These are phyloP conservation scores for Emydomyces testavorans DNA, from an alignment of 2,329 filamentous ascomycete genomes.

Conservation along the genomic window DNA sequence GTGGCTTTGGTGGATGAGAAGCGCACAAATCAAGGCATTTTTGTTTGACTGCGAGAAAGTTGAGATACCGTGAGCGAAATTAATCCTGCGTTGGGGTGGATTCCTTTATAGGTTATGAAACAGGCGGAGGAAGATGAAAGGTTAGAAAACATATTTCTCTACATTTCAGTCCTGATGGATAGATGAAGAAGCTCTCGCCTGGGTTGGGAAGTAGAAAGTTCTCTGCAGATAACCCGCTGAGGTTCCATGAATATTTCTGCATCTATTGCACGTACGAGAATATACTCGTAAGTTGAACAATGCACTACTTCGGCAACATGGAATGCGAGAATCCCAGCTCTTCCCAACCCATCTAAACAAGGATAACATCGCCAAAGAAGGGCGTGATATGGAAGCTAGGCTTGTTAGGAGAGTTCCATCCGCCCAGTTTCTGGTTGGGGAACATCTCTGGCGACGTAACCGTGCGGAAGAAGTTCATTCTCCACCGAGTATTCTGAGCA, in stretches of 20 bases:
- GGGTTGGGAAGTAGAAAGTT: too few relatives aligned
- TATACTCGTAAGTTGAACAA: too few relatives aligned
- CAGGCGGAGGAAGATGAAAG: too few relatives aligned
- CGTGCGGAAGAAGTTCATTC: slow-evolving; percentile 45
- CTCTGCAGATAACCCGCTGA: too few relatives aligned
- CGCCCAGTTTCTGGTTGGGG: slow-evolving; percentile 26
- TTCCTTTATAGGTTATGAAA: not conserved
- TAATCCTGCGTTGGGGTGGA: not conserved
- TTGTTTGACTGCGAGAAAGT: slow-evolving; percentile 1
- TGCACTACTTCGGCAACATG: not conserved
- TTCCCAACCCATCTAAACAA: slow-evolving; percentile 22
- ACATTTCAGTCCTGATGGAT: too few relatives aligned
- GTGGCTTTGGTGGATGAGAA: slow-evolving; percentile 7
- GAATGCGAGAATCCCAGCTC: not conserved
- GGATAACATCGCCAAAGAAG: slow-evolving; percentile 35
- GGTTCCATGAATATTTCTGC: too few relatives aligned
- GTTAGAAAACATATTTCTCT: too few relatives aligned
- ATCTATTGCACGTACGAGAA: too few relatives aligned
- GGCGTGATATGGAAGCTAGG: slow-evolving; percentile 41
- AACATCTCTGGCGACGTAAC: slow-evolving; percentile 35
- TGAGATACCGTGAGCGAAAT: not conserved
- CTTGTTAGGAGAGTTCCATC: slow-evolving; percentile 38
- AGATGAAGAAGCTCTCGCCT: too few relatives aligned
- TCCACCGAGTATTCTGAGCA: slow-evolving; percentile 38
- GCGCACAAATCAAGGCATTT: slow-evolving; percentile 1